These are phyloP conservation scores for Russula dissimulans DNA, from an alignment of 768 basidiomycete genomes.

Conservation along the genomic window DNA sequence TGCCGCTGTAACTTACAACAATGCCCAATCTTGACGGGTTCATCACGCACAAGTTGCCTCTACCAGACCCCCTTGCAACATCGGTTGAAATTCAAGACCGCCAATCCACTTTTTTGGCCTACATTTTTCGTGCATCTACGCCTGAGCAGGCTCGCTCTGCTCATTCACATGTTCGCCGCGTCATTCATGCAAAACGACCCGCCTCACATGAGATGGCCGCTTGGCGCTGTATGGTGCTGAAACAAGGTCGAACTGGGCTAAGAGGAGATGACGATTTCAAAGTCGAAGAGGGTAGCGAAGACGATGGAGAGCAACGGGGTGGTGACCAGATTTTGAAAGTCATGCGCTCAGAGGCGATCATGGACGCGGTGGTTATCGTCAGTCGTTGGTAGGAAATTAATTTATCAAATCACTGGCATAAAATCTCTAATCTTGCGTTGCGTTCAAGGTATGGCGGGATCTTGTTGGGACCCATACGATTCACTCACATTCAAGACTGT, in stretches of 20 bases:
- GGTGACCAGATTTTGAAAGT: constrained; percentile 52
- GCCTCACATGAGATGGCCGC: constrained; percentile 69
- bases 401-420: neutral
- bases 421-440: neutral
- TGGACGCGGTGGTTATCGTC: constrained; percentile 75
- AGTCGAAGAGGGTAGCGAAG: constrained; percentile 50
- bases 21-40: constrained; percentile 46
- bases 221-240: constrained; percentile 71
- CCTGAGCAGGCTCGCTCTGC: constrained; percentile 41
- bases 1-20: neutral
- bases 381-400: constrained; percentile 52
- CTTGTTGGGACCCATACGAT: constrained; percentile 64
- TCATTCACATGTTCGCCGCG: constrained; percentile 44
- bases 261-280: constrained; percentile 71
- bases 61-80: constrained; percentile 39
- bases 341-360: constrained; percentile 58
- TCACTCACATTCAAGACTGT: constrained; percentile 71
- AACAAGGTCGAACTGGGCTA: constrained; percentile 54
- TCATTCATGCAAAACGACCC: constrained; percentile 47
- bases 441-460: constrained; percentile 66
- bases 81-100: constrained; percentile 74
- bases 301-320: constrained; percentile 74
- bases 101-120: constrained; percentile 61
- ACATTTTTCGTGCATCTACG: constrained; percentile 47
- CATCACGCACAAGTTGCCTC: constrained; percentile 36